Conservation (phyloP, 1,284 basidiomycete species). For the Marasmius tenuissimus region DNA sequence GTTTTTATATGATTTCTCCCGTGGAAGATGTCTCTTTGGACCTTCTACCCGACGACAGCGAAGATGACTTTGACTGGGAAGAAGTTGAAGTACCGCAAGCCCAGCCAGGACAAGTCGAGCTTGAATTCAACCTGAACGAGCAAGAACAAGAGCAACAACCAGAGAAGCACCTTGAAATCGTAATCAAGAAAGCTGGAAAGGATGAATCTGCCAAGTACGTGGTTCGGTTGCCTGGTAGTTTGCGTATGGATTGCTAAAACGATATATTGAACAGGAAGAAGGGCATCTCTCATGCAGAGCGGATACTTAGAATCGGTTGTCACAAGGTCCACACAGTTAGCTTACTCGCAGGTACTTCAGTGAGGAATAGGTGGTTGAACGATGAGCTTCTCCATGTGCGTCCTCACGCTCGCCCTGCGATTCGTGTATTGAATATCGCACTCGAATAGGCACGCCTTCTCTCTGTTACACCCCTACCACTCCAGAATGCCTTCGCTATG, state of each 20-base stretch:
- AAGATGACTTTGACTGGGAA: slow-evolving; percentile 64
- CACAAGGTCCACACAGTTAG: slow-evolving; percentile 88
- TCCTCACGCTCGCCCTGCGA: slow-evolving; percentile 8
- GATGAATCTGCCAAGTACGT: slow-evolving; percentile 34
- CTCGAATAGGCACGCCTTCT: slow-evolving; percentile 74
- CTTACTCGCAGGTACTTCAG: slow-evolving; percentile 73
- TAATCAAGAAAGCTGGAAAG: slow-evolving; percentile 44
- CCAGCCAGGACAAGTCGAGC: slow-evolving; percentile 12
- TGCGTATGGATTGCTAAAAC: background rate
- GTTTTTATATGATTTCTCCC: background rate
- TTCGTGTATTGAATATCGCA: background rate
- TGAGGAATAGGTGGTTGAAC: slow-evolving; percentile 86
- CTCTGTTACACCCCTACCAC: slow-evolving; percentile 76
- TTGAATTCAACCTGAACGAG: background rate
- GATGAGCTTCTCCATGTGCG: slow-evolving; percentile 80
- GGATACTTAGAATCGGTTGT: slow-evolving; percentile 71
- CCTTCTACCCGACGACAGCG: slow-evolving; percentile 31
- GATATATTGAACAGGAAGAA: slow-evolving; percentile 42
- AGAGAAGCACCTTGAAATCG: slow-evolving; percentile 51
- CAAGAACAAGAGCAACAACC: slow-evolving; percentile 28
- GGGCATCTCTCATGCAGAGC: slow-evolving; percentile 57
- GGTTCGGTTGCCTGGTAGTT: background rate
- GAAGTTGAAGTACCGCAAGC: slow-evolving; percentile 49
- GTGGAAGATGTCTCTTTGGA: background rate
- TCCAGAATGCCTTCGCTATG: slow-evolving; percentile 76